phyloP scores from a whole-genome alignment of 129 eudicot species.

The Calendula officinalis region DNA sequence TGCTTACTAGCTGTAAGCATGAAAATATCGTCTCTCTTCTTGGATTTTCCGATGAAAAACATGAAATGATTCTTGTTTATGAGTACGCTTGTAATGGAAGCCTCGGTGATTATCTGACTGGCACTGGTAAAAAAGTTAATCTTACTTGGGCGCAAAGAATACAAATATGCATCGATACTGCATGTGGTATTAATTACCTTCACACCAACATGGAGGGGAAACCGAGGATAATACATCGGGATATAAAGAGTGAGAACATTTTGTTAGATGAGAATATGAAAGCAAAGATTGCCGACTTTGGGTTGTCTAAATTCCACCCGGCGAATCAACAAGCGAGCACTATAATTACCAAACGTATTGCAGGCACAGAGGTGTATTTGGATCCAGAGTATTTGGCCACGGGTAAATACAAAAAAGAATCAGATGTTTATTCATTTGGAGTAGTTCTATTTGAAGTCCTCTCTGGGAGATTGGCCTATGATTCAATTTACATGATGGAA shows the following conservation, averaged over 20 bases:
- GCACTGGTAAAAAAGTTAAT: neutral
- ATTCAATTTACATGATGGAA: neutral
- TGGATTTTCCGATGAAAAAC: neutral
- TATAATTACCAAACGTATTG: neutral
- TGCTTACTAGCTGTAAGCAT: constrained; percentile 8
- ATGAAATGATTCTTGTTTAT: constrained; percentile 6
- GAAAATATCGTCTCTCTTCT: neutral
- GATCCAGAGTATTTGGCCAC: neutral
- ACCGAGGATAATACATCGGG: constrained; percentile 13
- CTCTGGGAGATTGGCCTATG: neutral
- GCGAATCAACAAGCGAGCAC: neutral
- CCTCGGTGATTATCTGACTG: neutral
- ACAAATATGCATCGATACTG: constrained; percentile 6
- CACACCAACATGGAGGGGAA: neutral
- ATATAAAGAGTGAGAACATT: constrained; percentile 12
- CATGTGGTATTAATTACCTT: neutral
- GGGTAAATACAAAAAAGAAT: neutral
- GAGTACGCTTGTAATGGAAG: constrained; percentile 17
- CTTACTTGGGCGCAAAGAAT: constrained; percentile 17
- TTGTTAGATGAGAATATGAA: neutral
- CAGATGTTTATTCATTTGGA: neutral
- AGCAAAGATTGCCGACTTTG: constrained; percentile 12
- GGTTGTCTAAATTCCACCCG: neutral
- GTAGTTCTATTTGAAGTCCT: neutral
- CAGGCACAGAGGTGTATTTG: neutral